Conservation (phyloP, 2,329 filamentous ascomycete species). For the Fusarium sp. region DNA sequence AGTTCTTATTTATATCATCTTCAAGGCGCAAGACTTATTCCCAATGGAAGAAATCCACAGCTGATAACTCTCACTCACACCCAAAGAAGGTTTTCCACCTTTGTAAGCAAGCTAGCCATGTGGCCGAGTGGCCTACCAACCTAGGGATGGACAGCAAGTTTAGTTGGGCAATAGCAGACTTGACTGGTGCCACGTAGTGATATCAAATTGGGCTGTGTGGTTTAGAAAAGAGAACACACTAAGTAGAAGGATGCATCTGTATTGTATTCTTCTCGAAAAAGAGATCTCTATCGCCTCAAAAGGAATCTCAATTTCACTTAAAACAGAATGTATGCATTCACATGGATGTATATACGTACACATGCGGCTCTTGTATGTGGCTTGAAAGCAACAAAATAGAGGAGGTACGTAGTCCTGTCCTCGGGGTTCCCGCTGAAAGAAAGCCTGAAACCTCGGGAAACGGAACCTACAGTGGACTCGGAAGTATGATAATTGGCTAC, state of each 20-base stretch:
- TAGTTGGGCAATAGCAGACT: neutral
- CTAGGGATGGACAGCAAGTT: too few species aligned
- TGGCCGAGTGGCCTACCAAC: neutral
- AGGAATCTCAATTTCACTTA: neutral
- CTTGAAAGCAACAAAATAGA: constrained; percentile 10
- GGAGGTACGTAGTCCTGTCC: neutral
- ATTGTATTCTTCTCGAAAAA: neutral
- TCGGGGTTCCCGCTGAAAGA: constrained; percentile 19
- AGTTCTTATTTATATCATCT: neutral
- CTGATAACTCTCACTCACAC: neutral
- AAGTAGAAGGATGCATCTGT: neutral
- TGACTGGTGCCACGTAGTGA: constrained; percentile 31
- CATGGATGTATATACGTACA: neutral
- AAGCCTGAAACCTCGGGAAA: constrained; percentile 11
- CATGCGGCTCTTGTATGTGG: constrained; percentile 4
- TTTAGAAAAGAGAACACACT: too few species aligned
- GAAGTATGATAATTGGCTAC: constrained; percentile 1
- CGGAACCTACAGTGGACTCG: constrained; percentile 9
- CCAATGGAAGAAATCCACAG: neutral
- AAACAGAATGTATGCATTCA: neutral
- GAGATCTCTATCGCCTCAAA: neutral
- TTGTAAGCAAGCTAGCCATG: neutral
- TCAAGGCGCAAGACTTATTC: neutral
- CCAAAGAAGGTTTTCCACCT: neutral
- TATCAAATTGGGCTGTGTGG: neutral